These are phyloP conservation scores for Heritiera fomes DNA, from an alignment of 345 rosid genomes.

Conservation along the genomic window DNA sequence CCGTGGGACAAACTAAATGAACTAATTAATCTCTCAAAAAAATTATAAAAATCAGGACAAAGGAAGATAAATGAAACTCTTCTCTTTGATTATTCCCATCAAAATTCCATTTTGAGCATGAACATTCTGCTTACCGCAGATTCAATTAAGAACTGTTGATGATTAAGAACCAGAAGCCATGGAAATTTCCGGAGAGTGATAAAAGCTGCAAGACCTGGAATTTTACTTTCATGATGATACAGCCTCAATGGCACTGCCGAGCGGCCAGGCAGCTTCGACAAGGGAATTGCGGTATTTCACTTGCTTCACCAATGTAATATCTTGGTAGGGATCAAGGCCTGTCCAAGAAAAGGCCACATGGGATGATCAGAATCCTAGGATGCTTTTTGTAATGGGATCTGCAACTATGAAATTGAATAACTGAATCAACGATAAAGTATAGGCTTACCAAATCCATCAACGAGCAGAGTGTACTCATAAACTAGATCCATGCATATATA, in stretches of 20 bases:
- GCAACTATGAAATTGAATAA: not conserved
- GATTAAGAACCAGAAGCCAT: not conserved
- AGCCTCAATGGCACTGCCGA: constrained; percentile 97
- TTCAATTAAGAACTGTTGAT: not conserved
- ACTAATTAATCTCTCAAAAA: constrained; percentile 32
- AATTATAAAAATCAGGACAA: constrained; percentile 19
- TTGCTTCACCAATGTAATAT: constrained; percentile 82
- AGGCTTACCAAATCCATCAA: constrained; percentile 82
- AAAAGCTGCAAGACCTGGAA: constrained; percentile 3
- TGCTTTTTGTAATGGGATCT: not conserved
- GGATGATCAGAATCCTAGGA: constrained; percentile 17
- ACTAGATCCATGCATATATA: constrained; percentile 95
- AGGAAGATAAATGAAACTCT: constrained; percentile 32
- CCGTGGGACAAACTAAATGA: constrained; percentile 22
- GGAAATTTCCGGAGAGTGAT: not conserved
- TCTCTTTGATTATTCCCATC: constrained; percentile 30
- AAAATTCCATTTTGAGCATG: constrained; percentile 23
- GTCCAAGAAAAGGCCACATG: not conserved
- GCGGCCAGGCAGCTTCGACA: constrained; percentile 99
- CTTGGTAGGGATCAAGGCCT: constrained; percentile 78
- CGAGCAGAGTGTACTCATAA: constrained; percentile 76
- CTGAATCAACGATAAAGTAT: not conserved
- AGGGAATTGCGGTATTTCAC: constrained; percentile 59
- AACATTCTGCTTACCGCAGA: not conserved
- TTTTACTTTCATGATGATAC: constrained; percentile 44